phyloP scores from a whole-genome alignment of 2,329 filamentous ascomycete species.

The Moelleriella libera region DNA sequence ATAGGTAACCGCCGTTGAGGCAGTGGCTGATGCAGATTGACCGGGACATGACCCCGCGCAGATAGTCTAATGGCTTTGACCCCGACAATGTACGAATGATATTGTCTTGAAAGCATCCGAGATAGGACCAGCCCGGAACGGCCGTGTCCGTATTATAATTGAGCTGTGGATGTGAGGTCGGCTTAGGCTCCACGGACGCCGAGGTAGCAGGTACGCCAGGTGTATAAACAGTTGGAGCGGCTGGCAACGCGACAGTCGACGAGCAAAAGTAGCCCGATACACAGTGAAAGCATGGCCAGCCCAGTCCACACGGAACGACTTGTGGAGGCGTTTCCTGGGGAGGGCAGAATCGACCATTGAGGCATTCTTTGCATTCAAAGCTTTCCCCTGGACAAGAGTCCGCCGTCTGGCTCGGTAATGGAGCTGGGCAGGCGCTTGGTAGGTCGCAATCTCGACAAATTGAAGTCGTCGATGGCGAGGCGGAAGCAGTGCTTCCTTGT shows the following conservation, averaged over 20 bases:
- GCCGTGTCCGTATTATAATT: neutral
- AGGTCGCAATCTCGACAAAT: neutral
- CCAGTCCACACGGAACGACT: conserved; percentile 13
- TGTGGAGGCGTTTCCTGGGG: conserved; percentile 16
- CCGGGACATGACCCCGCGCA: conserved; percentile 28
- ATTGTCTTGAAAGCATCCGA: conserved; percentile 18
- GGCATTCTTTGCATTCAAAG: conserved; percentile 14
- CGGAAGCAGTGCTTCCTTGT: neutral
- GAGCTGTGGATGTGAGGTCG: neutral
- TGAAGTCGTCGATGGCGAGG: neutral
- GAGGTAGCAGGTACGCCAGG: too few species aligned
- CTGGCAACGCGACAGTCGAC: neutral
- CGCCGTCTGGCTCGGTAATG: neutral
- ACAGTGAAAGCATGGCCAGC: conserved; percentile 18
- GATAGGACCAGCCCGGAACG: conserved; percentile 11
- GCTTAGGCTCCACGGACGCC: neutral
- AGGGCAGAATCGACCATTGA: conserved; percentile 17
- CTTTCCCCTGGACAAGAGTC: conserved; percentile 13
- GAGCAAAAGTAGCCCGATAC: conserved; percentile 14
- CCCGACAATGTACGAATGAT: conserved; percentile 9
- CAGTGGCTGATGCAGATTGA: conserved; percentile 34
- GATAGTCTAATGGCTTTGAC: conserved; percentile 11
- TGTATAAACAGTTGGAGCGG: neutral
- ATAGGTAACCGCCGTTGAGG: conserved; percentile 19
- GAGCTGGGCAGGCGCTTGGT: neutral